Evolutionary conservation across 306 rosid genomes (phyloP), one percentile per base, ranked within the genome.

Genomic region (Rosa persica): DNA sequence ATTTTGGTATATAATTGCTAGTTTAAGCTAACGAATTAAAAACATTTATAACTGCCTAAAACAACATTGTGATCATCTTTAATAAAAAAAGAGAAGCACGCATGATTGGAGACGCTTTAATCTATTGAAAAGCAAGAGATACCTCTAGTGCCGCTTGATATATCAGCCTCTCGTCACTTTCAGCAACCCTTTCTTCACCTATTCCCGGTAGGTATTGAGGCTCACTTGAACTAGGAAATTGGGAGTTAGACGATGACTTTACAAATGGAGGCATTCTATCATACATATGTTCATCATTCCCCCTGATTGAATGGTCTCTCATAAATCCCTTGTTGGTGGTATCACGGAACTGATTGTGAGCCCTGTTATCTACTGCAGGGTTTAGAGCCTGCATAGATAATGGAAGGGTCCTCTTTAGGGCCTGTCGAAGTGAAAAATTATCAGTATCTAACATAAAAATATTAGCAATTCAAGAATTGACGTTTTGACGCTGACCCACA

Each of bases 121-220:
- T 30, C n/a, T 30, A 62, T 62, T 30, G 6, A 73, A 20, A 70
- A 46, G 5, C 65, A 73, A 49, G 80, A 39, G 60, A 65, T 87
- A 95, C 99, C 98, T 91, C 81, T 65, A 95, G 78, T 48, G 98
- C 96, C 23, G 99, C 99, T 85, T 93, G 92, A 85, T 93, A 93
- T 85, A 95, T 83, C 78, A 89, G 82, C 78, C 97, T 93, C 84
- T 95, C 97, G 10, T 95, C 99, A 77, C 65, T 88, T 68, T 23
- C 97, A 55, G 93, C 38, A 74, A 71, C 87, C 88, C 83, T 84
- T 74, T 91, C 96, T 85, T 91, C 99, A 25, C 83, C 93, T 76
- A 64, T 74, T 49, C 89, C 92, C 78, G 90, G 55, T 25, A 83
- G 98, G 77, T 74, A 81, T 34, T 78, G 67, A 67, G 93, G 86